Percentiles rank a stretch among this genome's conserved stretches.
Conservation (phyloP, 371 early-diverging fungal genomes). For the Rhizomucor miehei region DNA sequence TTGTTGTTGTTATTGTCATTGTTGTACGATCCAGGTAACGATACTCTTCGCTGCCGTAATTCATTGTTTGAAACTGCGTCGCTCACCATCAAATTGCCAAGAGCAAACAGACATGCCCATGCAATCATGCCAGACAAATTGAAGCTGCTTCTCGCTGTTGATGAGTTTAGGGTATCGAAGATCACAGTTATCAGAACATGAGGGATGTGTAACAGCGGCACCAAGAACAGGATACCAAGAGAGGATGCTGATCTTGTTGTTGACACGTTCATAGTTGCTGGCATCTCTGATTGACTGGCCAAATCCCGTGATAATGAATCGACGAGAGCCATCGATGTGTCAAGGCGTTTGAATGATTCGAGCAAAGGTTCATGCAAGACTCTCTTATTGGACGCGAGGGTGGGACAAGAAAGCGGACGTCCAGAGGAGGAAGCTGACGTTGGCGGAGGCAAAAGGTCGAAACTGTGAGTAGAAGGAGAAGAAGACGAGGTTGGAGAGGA, state of each 20-base stretch:
- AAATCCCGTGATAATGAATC: slow-evolving; percentile 49
- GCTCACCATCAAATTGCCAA: slow-evolving; percentile 34
- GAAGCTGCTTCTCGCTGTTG: not conserved
- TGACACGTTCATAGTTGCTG: not conserved
- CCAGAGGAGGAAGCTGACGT: slow-evolving; percentile 13
- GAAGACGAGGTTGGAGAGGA: slow-evolving; percentile 10
- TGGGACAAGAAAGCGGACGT: slow-evolving; percentile 13
- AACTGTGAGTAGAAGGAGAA: slow-evolving; percentile 5
- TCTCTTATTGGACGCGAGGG: slow-evolving; percentile 2
- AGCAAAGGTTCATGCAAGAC: slow-evolving; percentile 16
- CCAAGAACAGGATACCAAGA: slow-evolving; percentile 16
- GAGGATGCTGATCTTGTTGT: not conserved
- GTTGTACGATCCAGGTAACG: not conserved
- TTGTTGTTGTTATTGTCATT: not conserved
- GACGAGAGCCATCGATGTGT: slow-evolving; percentile 43
- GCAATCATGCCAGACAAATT: slow-evolving; percentile 26
- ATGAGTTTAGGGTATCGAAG: slow-evolving; percentile 15
- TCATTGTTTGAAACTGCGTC: not conserved
- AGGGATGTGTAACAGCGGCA: slow-evolving; percentile 38
- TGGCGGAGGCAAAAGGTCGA: not conserved
- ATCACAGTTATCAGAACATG: slow-evolving; percentile 31
- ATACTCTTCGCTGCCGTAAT: too few relatives aligned
- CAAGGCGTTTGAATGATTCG: slow-evolving; percentile 42
- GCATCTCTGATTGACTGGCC: slow-evolving; percentile 7
- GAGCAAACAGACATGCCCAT: slow-evolving; percentile 35